These are phyloP conservation scores for Capsella rubella DNA, from an alignment of 441 rosid genomes.

Conservation along the genomic window DNA sequence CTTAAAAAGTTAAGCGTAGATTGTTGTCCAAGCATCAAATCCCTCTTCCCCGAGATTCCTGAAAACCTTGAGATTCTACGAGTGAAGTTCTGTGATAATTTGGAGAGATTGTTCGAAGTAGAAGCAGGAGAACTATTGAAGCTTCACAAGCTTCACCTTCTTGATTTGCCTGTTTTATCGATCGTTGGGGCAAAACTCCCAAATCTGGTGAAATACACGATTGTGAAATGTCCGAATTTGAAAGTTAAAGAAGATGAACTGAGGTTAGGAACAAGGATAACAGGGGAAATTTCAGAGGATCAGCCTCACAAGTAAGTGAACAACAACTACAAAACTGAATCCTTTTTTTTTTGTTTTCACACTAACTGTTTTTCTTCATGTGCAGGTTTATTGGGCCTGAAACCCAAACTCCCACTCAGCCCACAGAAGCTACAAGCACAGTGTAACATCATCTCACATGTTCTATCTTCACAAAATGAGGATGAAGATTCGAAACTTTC, in stretches of 20 bases:
- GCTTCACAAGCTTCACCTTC: conserved; percentile 44
- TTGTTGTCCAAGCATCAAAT: conserved; percentile 54
- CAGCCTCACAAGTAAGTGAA: conserved; percentile 28
- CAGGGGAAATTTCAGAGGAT: conserved; percentile 19
- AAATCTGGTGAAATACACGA: neutral
- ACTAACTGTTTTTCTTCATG: neutral
- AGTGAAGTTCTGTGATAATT: conserved; percentile 52
- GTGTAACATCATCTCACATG: neutral
- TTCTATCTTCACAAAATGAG: neutral
- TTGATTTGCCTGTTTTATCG: conserved; percentile 52
- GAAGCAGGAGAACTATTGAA: conserved; percentile 24
- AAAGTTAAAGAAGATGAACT: neutral
- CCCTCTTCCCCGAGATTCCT: conserved; percentile 42
- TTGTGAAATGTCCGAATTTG: conserved; percentile 48
- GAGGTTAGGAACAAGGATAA: neutral
- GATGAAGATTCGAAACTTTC: neutral
- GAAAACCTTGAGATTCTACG: conserved; percentile 48
- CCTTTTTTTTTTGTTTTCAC: neutral
- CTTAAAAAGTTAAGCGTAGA: conserved; percentile 53
- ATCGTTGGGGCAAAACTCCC: conserved; percentile 39
- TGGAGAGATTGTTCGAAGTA: conserved; percentile 40
- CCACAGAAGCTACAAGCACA: conserved; percentile 4
- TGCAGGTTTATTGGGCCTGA: neutral
- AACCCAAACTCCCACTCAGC: neutral
- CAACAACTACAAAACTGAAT: neutral